Base-by-base conservation (phyloP, 2,329 filamentous ascomycete genomes). In the Stromatinia cepivora region DNA sequence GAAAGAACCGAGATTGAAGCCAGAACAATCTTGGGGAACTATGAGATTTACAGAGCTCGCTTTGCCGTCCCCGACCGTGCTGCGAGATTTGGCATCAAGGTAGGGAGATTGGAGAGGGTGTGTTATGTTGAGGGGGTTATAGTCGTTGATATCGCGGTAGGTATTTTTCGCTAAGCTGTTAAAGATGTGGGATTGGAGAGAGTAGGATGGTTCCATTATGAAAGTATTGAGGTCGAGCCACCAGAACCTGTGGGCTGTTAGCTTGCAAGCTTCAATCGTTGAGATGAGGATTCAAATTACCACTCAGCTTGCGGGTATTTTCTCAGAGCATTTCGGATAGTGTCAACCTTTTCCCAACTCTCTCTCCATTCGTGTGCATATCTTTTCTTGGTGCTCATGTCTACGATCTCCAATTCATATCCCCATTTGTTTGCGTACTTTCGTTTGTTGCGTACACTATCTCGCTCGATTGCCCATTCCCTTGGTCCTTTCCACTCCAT, bases 351-450 rank as follows among this genome's bases (percentile, higher is more conserved):
- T 81, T 99, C 95, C 95, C 95, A 99, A 79, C 94, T 96, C 81
- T 99, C 95, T 77, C 95, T 88, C 95, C 95, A 99, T 81, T 99
- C 95, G 81, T 99, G 95, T 39, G 95, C 94, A 79, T 99, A 99
- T 74, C 94, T 89, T 82, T 97, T 98, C 86, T 97, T 97, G 67
- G 94, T 97, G 82, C 93, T 94, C 94, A 99, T 97, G 80, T 99
- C 96, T 74, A 97, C 93, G 78, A 98, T 91, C 79, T 99, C 95
- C 70, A 99, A 83, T 72, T 97, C 91, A 79, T 99, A 98, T 20
- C 95, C 95, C 94, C 95, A 98, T 79, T 86, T 86, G 46, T 87
- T 85, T 3, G 89, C 90, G 78, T 99, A 99, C 77, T 90, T 91
- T 78, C 91, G 90, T 84, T 99, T 99, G 82, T 99, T 99, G 79